A percentile compares a stretch with the other conserved stretches of the same genome.
Conservation (phyloP, 768 basidiomycete genomes). For the Hortiboletus campestris region DNA sequence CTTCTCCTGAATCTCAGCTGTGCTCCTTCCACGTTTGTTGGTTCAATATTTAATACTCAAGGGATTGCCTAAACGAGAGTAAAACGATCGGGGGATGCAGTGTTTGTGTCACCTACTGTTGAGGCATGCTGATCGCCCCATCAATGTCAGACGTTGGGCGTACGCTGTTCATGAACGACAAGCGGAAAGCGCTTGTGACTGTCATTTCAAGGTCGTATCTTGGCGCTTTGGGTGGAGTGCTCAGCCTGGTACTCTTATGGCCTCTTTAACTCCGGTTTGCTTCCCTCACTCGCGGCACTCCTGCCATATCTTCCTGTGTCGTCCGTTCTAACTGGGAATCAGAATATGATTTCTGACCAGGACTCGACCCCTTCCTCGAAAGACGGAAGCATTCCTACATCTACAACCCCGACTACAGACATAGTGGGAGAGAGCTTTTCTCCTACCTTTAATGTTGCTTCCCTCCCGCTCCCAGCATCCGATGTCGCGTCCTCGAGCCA, state of each 20-base stretch:
- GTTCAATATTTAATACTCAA: too few species aligned
- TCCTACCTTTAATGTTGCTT: neutral
- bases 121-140: neutral
- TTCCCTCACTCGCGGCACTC: neutral
- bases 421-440: neutral
- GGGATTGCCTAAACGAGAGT: neutral
- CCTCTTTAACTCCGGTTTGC: neutral
- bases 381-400: neutral
- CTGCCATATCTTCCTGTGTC: neutral
- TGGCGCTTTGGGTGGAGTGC: neutral
- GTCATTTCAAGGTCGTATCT: neutral
- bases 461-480: neutral
- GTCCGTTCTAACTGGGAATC: neutral
- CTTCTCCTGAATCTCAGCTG: neutral
- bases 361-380: neutral
- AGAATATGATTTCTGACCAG: neutral
- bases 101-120: too few species aligned
- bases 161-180: neutral
- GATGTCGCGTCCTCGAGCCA: neutral
- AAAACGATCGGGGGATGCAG: neutral
- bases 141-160: neutral
- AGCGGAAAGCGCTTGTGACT: neutral
- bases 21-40: neutral
- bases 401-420: neutral
- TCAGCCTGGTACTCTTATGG: too few species aligned